A percentile compares a stretch with the other conserved stretches of the same genome.
These are phyloP conservation scores for Nemophila menziesii DNA, from an alignment of 257 asterid genomes.

Conservation along the genomic window DNA sequence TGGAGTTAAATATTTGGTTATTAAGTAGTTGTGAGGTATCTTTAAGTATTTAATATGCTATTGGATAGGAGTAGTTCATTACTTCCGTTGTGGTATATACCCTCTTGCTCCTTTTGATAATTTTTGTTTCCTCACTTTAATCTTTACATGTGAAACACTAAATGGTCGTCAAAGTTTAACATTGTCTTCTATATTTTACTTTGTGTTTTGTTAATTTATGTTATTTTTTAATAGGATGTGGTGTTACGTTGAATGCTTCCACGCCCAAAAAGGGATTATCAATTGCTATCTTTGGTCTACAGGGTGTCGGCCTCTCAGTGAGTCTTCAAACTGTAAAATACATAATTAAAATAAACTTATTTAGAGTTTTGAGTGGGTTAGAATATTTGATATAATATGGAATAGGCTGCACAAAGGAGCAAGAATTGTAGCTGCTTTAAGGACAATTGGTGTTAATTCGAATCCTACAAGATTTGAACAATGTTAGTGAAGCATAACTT, in stretches of 20 bases:
- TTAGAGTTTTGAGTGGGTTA: no score
- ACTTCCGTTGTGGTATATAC: no score
- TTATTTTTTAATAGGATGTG: constrained; percentile 35
- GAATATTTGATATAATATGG: no score
- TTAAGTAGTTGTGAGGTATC: no score
- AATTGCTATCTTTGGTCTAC: constrained; percentile 70
- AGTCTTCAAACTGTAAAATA: constrained; percentile 14
- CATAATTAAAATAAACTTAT: no score
- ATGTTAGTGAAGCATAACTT: constrained; percentile 18
- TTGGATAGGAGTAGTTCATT: no score
- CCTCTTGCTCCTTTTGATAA: constrained; percentile 73
- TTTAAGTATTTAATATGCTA: no score
- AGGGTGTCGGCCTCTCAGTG: constrained; percentile 87
- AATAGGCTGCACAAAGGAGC: constrained; percentile 86
- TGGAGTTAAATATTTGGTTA: no score
- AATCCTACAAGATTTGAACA: constrained; percentile 46
- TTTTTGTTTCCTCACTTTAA: constrained; percentile 65
- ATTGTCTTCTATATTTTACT: neutral
- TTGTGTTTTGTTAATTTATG: neutral
- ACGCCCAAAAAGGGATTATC: constrained; percentile 67
- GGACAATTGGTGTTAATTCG: constrained; percentile 61
- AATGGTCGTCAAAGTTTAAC: neutral
- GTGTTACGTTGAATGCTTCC: constrained; percentile 70
- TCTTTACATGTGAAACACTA: constrained; percentile 48
- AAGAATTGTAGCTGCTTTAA: constrained; percentile 55